Evolutionary conservation across 1,284 basidiomycete species (phyloP).

Genomic region (Trichosporon sp.): DNA sequence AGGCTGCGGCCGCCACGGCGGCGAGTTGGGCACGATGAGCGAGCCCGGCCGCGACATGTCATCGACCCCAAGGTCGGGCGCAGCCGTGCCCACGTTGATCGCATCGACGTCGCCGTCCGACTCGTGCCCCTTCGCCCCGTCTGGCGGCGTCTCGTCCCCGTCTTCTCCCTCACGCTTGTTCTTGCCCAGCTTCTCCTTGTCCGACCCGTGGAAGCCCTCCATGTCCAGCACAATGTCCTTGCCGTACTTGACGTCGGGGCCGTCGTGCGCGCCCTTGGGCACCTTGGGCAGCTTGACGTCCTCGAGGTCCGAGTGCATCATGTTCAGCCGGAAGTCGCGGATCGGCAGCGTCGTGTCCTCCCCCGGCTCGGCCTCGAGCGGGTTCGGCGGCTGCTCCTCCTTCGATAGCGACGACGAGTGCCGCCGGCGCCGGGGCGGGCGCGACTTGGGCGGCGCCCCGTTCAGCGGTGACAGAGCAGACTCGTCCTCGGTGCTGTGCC

Average conservation of each 20-base stretch:
- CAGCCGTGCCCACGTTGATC: neutral
- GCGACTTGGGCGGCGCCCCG: neutral
- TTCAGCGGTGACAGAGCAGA: conserved; percentile 1
- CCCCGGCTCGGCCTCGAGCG: conserved; percentile 28
- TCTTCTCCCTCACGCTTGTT: too few relatives aligned
- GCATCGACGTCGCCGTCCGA: neutral
- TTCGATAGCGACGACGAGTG: neutral
- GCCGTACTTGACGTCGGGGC: conserved; percentile 63
- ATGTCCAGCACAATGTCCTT: conserved; percentile 53
- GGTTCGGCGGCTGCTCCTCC: conserved; percentile 30
- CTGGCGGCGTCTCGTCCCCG: too few relatives aligned
- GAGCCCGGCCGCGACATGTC: neutral
- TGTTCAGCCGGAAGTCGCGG: conserved; percentile 23
- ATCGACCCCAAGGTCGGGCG: neutral
- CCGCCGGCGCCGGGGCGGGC: neutral
- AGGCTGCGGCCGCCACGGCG: neutral
- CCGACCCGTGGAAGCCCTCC: conserved; percentile 48
- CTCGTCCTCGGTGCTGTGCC: neutral
- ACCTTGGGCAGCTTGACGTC: conserved; percentile 56
- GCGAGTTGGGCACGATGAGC: neutral
- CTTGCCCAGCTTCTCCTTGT: conserved; percentile 10
- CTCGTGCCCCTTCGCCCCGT: neutral
- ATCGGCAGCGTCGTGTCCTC: conserved; percentile 24
- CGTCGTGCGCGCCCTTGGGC: conserved; percentile 52
- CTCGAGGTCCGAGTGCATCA: conserved; percentile 37